Conservation (phyloP, 2,329 filamentous ascomycete genomes). For the Incumbomyces lentus region DNA sequence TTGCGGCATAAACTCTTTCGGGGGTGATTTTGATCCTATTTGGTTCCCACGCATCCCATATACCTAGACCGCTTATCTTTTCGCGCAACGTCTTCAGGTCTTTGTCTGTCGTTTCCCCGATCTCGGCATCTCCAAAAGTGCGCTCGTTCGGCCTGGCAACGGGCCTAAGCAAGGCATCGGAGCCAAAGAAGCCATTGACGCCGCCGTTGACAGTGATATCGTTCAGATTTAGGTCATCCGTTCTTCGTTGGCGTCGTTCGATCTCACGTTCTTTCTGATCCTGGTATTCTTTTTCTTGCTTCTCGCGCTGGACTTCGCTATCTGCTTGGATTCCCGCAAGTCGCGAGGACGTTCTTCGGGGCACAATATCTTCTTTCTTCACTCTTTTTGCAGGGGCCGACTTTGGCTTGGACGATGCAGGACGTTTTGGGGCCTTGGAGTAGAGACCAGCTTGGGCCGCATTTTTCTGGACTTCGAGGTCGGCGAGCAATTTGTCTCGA, state of each 20-base stretch:
- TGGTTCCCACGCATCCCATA: conserved; percentile 78
- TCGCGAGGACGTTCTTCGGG: conserved; percentile 52
- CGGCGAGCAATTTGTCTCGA: conserved; percentile 71
- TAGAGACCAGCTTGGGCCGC: conserved; percentile 60
- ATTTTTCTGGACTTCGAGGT: conserved; percentile 52
- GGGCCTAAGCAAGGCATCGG: conserved; percentile 51
- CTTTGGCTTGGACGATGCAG: conserved; percentile 37
- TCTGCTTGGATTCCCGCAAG: conserved; percentile 54
- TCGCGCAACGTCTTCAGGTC: conserved; percentile 62
- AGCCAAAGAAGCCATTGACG: conserved; percentile 53
- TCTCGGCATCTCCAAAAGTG: conserved; percentile 77
- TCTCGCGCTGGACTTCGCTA: conserved; percentile 57
- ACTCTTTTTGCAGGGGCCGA: conserved; percentile 40
- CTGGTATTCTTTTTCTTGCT: conserved; percentile 54
- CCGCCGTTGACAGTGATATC: conserved; percentile 73
- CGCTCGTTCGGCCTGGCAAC: conserved; percentile 68
- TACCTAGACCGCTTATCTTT: conserved; percentile 62
- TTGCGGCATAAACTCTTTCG: conserved; percentile 74
- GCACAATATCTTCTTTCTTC: conserved; percentile 49
- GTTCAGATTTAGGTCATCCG: conserved; percentile 58
- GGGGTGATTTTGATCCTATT: conserved; percentile 89
- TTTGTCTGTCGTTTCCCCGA: conserved; percentile 67
- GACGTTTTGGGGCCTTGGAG: conserved; percentile 34
- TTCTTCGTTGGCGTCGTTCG: conserved; percentile 54
- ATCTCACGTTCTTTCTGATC: conserved; percentile 47